phyloP scores from a whole-genome alignment of 2,329 filamentous ascomycete genomes.

The Geosmithia putterillii region DNA sequence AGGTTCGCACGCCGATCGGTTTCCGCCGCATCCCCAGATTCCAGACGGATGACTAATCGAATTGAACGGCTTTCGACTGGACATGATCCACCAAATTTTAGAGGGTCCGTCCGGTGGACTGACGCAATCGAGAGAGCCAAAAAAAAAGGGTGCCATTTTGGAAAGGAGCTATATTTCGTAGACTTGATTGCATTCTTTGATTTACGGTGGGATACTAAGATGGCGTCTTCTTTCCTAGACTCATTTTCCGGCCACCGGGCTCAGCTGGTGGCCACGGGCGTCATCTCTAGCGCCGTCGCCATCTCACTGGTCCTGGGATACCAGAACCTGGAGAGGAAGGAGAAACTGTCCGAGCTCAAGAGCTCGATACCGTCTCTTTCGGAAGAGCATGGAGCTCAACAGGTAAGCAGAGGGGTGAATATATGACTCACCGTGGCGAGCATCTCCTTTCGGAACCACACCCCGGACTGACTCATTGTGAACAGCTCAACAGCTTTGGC shows the following conservation, averaged over 20 bases:
- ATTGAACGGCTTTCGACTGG: not conserved
- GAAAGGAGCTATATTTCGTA: too few relatives aligned
- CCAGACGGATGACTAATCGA: not conserved
- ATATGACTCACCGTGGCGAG: not conserved
- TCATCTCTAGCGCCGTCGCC: slow-evolving; percentile 48
- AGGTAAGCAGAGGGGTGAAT: slow-evolving; percentile 1
- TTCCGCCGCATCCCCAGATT: not conserved
- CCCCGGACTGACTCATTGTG: slow-evolving; percentile 9
- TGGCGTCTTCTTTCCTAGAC: slow-evolving; percentile 31
- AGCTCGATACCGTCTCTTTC: slow-evolving; percentile 37
- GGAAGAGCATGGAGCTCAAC: slow-evolving; percentile 3
- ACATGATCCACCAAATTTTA: not conserved
- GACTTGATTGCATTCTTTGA: too few relatives aligned
- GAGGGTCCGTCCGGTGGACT: not conserved
- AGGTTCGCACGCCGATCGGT: not conserved
- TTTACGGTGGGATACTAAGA: slow-evolving; percentile 9
- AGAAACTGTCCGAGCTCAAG: slow-evolving; percentile 44
- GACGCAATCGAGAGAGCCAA: too few relatives aligned
- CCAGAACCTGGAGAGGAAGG: slow-evolving; percentile 44
- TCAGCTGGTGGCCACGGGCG: slow-evolving; percentile 60
- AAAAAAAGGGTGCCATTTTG: too few relatives aligned
- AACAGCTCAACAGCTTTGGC: slow-evolving; percentile 49
- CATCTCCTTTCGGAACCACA: too few relatives aligned
- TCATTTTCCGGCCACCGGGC: slow-evolving; percentile 31
- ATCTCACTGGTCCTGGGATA: slow-evolving; percentile 50